Evolutionary conservation across 495 filamentous ascomycete genomes (phyloP).

Genomic region (Pseudevernia furfuracea): DNA sequence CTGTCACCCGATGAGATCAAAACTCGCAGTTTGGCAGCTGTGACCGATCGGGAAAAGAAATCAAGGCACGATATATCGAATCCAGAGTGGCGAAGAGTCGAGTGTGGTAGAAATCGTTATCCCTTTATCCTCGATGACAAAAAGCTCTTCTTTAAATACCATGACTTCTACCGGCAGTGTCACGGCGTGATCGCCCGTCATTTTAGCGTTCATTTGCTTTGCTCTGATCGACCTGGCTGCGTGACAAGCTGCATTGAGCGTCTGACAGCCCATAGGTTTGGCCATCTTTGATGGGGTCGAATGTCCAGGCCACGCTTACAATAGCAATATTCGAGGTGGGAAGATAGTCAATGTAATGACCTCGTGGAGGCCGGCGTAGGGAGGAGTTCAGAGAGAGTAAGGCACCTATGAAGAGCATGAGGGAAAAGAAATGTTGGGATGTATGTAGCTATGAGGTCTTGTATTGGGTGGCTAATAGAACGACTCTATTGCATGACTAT

Average conservation of each 20-base stretch:
- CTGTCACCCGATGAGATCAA: background rate
- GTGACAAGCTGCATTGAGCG: background rate
- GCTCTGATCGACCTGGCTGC: background rate
- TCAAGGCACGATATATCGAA: background rate
- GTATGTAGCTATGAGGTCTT: no score
- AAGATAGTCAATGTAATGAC: background rate
- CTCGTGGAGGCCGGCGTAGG: background rate
- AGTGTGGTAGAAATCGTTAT: background rate
- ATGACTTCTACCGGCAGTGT: background rate
- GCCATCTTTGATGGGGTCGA: background rate
- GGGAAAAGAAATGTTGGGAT: no score
- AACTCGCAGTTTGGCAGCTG: constrained; percentile 11
- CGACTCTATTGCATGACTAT: no score
- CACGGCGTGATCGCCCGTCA: background rate
- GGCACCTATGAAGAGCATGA: no score
- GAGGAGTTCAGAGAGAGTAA: background rate
- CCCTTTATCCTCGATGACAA: background rate
- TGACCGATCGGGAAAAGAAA: background rate
- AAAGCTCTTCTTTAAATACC: background rate
- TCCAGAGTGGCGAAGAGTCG: background rate
- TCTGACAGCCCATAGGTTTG: background rate
- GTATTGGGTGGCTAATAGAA: no score
- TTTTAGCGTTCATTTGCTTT: background rate
- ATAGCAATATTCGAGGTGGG: background rate
- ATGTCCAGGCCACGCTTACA: background rate